phyloP scores from a whole-genome alignment of 805 yeast species.

The Candida sonorensis region DNA sequence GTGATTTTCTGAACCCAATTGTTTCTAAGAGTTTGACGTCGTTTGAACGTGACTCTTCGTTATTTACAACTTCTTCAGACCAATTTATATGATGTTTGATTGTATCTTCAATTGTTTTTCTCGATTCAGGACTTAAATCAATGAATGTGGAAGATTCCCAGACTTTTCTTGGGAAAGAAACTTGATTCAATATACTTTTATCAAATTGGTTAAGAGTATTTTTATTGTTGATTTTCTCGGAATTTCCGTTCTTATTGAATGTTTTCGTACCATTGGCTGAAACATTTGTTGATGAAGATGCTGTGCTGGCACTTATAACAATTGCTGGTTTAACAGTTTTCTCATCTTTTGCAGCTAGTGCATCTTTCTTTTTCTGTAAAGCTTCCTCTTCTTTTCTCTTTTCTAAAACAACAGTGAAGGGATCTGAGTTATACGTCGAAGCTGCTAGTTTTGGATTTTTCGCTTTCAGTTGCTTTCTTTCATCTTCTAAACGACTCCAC shows the following conservation, averaged over 20 bases:
- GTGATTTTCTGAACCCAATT: constrained; percentile 65
- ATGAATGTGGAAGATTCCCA: constrained; percentile 70
- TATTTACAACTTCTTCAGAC: constrained; percentile 26
- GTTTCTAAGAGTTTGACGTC: constrained; percentile 12
- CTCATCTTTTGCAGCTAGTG: constrained; percentile 39
- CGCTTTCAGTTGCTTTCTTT: constrained; percentile 43
- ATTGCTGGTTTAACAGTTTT: constrained; percentile 44
- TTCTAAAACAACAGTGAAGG: constrained; percentile 65
- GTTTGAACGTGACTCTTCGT: too few species aligned
- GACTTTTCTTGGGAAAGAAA: constrained; percentile 42
- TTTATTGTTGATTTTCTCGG: not conserved
- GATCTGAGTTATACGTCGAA: constrained; percentile 58
- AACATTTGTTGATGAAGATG: not conserved
- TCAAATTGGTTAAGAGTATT: constrained; percentile 3
- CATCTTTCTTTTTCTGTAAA: constrained; percentile 39
- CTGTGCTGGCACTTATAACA: constrained; percentile 22
- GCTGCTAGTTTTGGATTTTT: constrained; percentile 42
- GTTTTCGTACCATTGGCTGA: too few species aligned
- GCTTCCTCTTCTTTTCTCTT: constrained; percentile 38
- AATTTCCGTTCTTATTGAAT: too few species aligned
- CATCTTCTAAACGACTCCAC: constrained; percentile 69
- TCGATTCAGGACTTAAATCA: constrained; percentile 56
- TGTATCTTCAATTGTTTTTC: constrained; percentile 56
- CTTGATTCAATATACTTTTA: constrained; percentile 6
- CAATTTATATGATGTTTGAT: constrained; percentile 54